phyloP scores from a whole-genome alignment of 1,139 yeast species.

The Saccharomyces pastorianus region DNA sequence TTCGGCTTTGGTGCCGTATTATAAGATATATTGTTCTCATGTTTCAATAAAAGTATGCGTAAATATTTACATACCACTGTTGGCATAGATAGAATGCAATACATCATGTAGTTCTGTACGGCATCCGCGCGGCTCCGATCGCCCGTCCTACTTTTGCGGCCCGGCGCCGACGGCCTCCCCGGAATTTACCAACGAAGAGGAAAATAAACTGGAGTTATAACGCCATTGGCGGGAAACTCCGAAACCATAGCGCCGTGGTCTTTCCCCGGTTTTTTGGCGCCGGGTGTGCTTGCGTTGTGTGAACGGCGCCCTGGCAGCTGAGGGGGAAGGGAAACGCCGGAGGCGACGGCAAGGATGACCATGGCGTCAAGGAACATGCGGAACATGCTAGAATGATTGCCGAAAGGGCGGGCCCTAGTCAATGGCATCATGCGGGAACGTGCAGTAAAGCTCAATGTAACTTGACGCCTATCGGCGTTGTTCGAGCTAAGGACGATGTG shows the following conservation, averaged over 20 bases:
- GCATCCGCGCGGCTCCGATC: neutral
- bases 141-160: neutral
- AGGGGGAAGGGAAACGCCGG: neutral
- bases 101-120: neutral
- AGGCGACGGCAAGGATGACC: neutral
- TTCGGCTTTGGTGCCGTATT: constrained; percentile 91
- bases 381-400: neutral
- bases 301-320: neutral
- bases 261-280: neutral
- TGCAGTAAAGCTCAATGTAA: neutral
- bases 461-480: neutral
- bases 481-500: neutral
- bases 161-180: neutral
- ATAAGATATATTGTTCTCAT: constrained; percentile 21
- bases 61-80: neutral
- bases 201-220: neutral
- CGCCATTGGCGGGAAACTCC: neutral
- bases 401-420: neutral
- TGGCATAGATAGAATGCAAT: neutral
- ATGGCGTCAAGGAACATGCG: neutral
- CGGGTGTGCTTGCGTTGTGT: neutral
- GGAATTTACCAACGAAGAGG: neutral
- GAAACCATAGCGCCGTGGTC: neutral
- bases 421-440: neutral
- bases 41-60: neutral